Conservation (phyloP, 2,329 filamentous ascomycete species). For the Dendrostoma leiphaemia region DNA sequence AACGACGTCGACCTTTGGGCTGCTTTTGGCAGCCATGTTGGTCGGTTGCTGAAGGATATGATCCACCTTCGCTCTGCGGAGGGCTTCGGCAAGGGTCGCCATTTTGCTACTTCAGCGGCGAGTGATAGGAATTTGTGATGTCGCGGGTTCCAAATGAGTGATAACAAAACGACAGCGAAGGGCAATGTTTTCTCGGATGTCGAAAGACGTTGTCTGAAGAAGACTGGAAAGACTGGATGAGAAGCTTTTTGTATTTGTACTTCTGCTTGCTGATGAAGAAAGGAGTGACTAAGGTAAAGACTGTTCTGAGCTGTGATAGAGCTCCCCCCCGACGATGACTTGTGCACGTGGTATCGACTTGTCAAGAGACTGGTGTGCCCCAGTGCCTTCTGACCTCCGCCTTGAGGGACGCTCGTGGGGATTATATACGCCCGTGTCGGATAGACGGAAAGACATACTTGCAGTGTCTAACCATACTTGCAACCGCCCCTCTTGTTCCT, state of each 20-base stretch:
- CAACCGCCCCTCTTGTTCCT: not conserved
- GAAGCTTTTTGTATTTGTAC: slow-evolving; percentile 3
- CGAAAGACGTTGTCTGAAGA: not conserved
- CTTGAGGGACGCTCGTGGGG: not conserved
- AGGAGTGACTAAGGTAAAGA: slow-evolving; percentile 10
- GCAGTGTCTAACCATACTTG: not conserved
- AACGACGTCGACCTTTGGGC: not conserved
- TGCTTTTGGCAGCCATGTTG: not conserved
- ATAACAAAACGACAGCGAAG: not conserved
- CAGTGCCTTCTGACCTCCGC: slow-evolving; percentile 11
- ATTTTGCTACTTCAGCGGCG: slow-evolving; percentile 17
- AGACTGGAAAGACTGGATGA: not conserved
- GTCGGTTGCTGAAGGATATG: slow-evolving; percentile 25
- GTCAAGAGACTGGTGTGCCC: slow-evolving; percentile 15
- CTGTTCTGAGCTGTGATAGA: not conserved
- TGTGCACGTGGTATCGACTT: slow-evolving; percentile 14
- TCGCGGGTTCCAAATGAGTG: not conserved
- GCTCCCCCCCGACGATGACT: slow-evolving; percentile 12
- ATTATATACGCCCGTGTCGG: slow-evolving; percentile 4
- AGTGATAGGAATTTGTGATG: not conserved
- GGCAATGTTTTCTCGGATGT: not conserved
- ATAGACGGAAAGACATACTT: not conserved
- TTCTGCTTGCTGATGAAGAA: not conserved
- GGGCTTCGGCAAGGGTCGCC: slow-evolving; percentile 26
- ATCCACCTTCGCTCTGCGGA: slow-evolving; percentile 24